Evolutionary conservation across 805 yeast genomes (phyloP), one percentile per base, ranked within the genome.

Genomic region (Candida argentea): DNA sequence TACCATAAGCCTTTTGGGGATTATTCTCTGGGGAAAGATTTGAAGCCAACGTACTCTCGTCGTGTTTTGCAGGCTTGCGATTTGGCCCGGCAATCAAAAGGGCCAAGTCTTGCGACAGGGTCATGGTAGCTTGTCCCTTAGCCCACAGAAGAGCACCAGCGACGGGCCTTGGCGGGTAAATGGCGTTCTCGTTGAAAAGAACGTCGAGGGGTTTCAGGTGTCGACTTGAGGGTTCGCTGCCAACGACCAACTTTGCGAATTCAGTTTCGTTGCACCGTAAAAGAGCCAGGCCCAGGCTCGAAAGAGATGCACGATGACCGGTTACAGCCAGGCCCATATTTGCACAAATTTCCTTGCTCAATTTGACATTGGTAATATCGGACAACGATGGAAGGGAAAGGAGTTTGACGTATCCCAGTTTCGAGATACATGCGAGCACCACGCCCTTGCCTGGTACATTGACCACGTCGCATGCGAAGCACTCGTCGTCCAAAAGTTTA

Each of bases 91-190:
- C 83, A 21, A 89, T 64, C 24, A 84, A 45, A 8, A 44, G 30
- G 33, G 80, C 77, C 29, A 91, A 60, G 36, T 83, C 94, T 1
- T 66, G 62, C 14, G 67, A 50, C 2, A 75, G 57, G n/a, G 78
- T 66, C 35, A 67, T 64, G 12, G 73, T 72, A 0, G 79, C 58
- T 25, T 50, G 57, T 3, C 95, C 95, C 39, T 78, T 73, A 5
- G 91, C 83, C 91, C 95, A 82, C 50, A 79, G 89, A 24, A 82
- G 60, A 0, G 91, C 70, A 20, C 85, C 73, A 5, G 83, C 73
- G 4, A 72, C 65, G 2, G 98, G 99, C 26, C 97, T 65, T 18
- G 73, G 70, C 2, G 95, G 93, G 13, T 79, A 68, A 5, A 67
- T 56, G 25, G 80, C 64, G 35, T 73, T 70, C 15, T 72, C 78